Conservation (phyloP, 331 rosid genomes). For the Malus hybrid region DNA sequence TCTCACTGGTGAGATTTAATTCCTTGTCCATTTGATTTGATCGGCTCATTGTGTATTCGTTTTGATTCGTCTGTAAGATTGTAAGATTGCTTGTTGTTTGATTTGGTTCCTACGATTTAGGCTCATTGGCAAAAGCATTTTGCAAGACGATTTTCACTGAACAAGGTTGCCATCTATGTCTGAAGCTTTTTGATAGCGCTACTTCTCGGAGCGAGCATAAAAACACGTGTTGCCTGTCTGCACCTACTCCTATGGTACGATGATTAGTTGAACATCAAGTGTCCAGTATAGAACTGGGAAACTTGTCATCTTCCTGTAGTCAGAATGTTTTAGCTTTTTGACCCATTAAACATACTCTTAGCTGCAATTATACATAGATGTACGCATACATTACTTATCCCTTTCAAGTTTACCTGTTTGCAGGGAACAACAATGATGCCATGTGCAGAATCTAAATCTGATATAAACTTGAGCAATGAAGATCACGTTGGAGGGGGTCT, state of each 20-base stretch:
- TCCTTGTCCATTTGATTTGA: neutral
- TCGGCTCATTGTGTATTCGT: neutral
- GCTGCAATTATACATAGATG: conserved; percentile 1
- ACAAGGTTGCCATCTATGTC: conserved; percentile 63
- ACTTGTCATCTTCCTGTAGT: neutral
- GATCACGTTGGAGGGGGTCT: conserved; percentile 14
- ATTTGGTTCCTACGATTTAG: conserved; percentile 26
- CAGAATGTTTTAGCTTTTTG: neutral
- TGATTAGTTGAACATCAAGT: conserved; percentile 1
- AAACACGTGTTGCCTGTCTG: conserved; percentile 28
- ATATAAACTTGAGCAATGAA: conserved; percentile 18
- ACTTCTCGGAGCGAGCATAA: conserved; percentile 43
- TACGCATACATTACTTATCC: neutral
- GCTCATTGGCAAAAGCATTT: conserved; percentile 49
- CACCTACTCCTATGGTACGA: conserved; percentile 49
- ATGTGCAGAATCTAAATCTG: conserved; percentile 15
- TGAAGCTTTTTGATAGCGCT: conserved; percentile 37
- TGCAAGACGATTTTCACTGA: conserved; percentile 44
- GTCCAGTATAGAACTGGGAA: neutral
- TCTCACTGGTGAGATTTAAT: conserved; percentile 39
- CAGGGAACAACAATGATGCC: conserved; percentile 42
- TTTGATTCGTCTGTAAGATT: neutral
- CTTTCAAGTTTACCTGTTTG: conserved; percentile 14
- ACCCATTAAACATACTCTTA: conserved; percentile 9
- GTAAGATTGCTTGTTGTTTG: neutral